phyloP scores from a whole-genome alignment of 257 asterid species.

The Lantana camara region DNA sequence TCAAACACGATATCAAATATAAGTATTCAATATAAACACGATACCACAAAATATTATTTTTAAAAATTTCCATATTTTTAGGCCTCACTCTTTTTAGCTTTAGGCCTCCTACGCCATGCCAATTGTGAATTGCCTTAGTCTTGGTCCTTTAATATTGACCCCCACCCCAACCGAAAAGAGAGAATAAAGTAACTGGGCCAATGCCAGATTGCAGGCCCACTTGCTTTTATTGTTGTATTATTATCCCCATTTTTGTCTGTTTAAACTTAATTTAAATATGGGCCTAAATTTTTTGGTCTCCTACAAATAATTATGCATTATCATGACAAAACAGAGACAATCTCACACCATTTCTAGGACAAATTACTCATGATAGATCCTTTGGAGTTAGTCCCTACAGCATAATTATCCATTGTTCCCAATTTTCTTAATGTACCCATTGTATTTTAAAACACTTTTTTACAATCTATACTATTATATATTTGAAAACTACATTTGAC shows the following conservation, averaged over 20 bases:
- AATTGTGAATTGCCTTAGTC: slow-evolving; percentile 7
- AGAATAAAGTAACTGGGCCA: slow-evolving; percentile 26
- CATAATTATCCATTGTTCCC: slow-evolving; percentile 23
- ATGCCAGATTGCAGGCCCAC: slow-evolving; percentile 21
- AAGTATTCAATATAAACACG: too few species aligned
- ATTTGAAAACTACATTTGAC: too few species aligned
- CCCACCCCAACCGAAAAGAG: background rate
- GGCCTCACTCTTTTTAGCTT: slow-evolving; percentile 23
- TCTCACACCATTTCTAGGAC: background rate
- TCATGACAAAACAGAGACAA: background rate
- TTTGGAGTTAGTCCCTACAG: too few species aligned
- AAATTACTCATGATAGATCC: too few species aligned
- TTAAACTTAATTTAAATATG: slow-evolving; percentile 5
- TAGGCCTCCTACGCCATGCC: slow-evolving; percentile 15
- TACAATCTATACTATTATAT: too few species aligned
- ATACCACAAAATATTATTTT: too few species aligned
- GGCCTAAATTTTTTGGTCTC: slow-evolving; percentile 22
- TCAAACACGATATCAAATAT: too few species aligned
- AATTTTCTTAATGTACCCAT: background rate
- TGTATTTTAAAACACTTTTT: background rate
- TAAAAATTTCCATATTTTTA: slow-evolving; percentile 26
- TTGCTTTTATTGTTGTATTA: slow-evolving; percentile 11
- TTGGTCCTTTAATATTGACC: background rate
- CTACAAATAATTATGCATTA: slow-evolving; percentile 12
- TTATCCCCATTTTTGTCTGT: slow-evolving; percentile 3